A percentile compares a stretch with the other conserved stretches of the same genome.
Conservation (phyloP, 257 asterid species). For the Scutellaria barbata region DNA sequence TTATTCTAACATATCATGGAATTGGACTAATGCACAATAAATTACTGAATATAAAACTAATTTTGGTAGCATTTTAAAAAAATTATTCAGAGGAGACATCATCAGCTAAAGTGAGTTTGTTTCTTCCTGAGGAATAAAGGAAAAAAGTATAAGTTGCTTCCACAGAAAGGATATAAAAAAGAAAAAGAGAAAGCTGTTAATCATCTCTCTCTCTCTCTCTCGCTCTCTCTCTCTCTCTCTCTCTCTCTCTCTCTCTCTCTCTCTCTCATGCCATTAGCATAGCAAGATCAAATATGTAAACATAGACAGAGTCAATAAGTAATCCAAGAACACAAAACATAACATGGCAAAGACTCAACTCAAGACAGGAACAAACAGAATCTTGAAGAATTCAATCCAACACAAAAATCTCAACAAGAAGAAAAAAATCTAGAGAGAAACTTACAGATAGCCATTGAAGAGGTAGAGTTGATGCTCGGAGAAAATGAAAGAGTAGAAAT, state of each 20-base stretch:
- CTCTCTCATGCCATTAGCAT: constrained; percentile 24
- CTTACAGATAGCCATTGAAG: constrained; percentile 36
- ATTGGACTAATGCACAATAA: not conserved
- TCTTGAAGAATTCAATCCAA: not conserved
- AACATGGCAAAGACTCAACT: not conserved
- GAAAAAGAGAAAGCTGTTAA: constrained; percentile 32
- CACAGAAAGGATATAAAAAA: constrained; percentile 32
- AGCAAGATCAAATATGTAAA: constrained; percentile 15
- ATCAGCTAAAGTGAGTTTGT: constrained; percentile 17
- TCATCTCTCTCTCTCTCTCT: constrained; percentile 18
- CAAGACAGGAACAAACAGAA: not conserved
- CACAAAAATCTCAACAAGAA: not conserved
- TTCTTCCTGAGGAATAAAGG: constrained; percentile 32
- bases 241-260: constrained; percentile 10
- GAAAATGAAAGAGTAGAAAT: constrained; percentile 47
- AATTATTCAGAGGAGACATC: too few species aligned
- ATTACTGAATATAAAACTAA: not conserved
- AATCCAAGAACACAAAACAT: not conserved
- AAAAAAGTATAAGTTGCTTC: constrained; percentile 43
- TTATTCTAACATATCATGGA: not conserved
- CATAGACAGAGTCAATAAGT: not conserved
- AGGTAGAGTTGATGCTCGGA: constrained; percentile 35
- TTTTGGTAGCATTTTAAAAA: not conserved
- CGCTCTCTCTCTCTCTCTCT: constrained; percentile 25
- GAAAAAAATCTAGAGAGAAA: not conserved